A percentile compares a stretch with the other conserved stretches of the same genome.
Evolutionary conservation across 352 stramenopile species (phyloP).

Genomic region (Pythium phragmiticola): DNA sequence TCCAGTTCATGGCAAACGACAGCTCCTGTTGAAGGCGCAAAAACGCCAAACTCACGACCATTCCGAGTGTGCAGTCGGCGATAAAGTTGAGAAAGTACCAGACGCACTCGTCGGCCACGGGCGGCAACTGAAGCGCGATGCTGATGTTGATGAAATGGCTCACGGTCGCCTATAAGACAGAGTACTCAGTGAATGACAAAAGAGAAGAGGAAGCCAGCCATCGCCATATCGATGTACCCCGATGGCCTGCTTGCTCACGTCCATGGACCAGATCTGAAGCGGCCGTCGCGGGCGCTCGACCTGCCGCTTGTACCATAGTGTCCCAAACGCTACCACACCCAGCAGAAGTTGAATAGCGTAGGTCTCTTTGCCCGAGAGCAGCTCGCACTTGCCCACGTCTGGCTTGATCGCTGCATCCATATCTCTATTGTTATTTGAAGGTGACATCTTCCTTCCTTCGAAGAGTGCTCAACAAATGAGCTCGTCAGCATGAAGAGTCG

Average conservation of each 20-base stretch:
- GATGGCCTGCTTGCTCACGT: constrained; percentile 84
- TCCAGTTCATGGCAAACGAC: constrained; percentile 70
- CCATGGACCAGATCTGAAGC: constrained; percentile 75
- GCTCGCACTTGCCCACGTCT: constrained; percentile 33
- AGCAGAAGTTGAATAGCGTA: constrained; percentile 74
- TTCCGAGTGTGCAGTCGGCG: constrained; percentile 78
- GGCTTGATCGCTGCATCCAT: constrained; percentile 1
- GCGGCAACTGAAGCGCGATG: constrained; percentile 67
- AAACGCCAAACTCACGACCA: constrained; percentile 72
- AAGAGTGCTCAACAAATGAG: neutral
- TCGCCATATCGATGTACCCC: constrained; percentile 32
- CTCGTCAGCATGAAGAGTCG: neutral
- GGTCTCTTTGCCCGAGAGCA: constrained; percentile 66
- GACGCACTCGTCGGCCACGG: constrained; percentile 79
- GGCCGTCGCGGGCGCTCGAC: constrained; percentile 67
- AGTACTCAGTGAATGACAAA: neutral
- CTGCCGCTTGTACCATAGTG: constrained; percentile 85
- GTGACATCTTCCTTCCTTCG: neutral
- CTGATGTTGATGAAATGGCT: constrained; percentile 75
- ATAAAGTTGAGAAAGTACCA: constrained; percentile 89
- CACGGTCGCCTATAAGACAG: constrained; percentile 36
- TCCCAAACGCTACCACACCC: constrained; percentile 59
- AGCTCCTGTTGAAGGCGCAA: constrained; percentile 75
- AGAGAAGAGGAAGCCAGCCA: neutral
- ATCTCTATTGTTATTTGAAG: neutral